Conservation (phyloP, 2,329 filamentous ascomycete species). For the Verticillium albo-atrum region DNA sequence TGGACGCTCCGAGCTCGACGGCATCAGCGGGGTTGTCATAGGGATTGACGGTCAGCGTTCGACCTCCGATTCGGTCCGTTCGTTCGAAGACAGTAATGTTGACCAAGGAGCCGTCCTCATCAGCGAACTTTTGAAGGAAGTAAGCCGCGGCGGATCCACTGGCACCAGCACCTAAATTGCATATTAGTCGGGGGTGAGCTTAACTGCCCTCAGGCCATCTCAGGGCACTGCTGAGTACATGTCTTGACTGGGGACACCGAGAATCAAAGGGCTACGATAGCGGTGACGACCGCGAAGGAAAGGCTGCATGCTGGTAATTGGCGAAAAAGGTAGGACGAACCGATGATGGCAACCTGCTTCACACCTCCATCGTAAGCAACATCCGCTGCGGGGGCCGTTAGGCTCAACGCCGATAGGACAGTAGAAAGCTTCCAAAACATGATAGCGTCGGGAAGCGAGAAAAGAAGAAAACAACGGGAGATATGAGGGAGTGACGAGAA, state of each 20-base stretch:
- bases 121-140: constrained; percentile 68
- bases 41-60: constrained; percentile 77
- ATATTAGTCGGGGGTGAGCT: constrained; percentile 2
- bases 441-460: neutral
- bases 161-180: constrained; percentile 71
- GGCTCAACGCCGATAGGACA: constrained; percentile 13
- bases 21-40: constrained; percentile 63
- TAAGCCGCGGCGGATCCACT: constrained; percentile 86
- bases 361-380: constrained; percentile 2
- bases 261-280: neutral
- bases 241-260: neutral
- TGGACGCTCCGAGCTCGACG: constrained; percentile 85
- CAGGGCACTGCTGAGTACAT: no score
- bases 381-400: constrained; percentile 11
- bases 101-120: constrained; percentile 52
- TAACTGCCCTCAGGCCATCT: neutral
- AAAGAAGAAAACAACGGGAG: neutral
- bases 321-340: constrained; percentile 11
- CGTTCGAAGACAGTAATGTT: constrained; percentile 90
- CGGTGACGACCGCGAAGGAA: neutral
- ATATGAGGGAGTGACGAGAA: neutral
- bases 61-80: constrained; percentile 72
- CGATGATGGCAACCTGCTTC: constrained; percentile 22
- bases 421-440: constrained; percentile 12
- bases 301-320: neutral